phyloP scores from a whole-genome alignment of 2,329 filamentous ascomycete genomes.

The Botrytis byssoidea region DNA sequence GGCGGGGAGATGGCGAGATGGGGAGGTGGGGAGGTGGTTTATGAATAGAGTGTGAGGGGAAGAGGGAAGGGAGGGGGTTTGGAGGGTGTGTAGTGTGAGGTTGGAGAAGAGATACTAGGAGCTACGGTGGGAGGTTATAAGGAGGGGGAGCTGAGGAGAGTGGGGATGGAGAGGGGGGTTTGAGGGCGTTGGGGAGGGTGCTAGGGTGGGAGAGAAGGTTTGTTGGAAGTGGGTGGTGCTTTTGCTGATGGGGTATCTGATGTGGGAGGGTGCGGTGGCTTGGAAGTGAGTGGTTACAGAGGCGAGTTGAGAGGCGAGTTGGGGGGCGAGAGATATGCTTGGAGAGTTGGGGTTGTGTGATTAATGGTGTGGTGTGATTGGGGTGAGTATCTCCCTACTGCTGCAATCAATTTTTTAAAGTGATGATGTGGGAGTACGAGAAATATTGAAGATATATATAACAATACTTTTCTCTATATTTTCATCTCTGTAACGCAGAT shows the following conservation, averaged over 20 bases:
- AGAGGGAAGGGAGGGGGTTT: not conserved
- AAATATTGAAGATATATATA: not conserved
- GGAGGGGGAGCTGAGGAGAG: not conserved
- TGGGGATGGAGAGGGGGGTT: not conserved
- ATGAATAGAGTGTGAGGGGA: too few relatives aligned
- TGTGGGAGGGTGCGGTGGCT: not conserved
- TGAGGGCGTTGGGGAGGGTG: not conserved
- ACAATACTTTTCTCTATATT: not conserved
- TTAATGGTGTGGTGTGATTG: not conserved
- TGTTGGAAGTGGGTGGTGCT: not conserved
- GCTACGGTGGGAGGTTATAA: not conserved
- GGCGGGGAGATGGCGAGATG: not conserved
- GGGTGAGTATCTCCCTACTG: too few relatives aligned
- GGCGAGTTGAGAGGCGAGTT: not conserved
- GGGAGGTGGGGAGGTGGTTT: too few relatives aligned
- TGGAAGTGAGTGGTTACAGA: not conserved
- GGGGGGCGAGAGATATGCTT: not conserved
- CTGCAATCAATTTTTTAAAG: not conserved
- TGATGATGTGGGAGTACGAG: not conserved
- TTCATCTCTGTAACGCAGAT: not conserved
- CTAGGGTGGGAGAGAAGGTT: not conserved
- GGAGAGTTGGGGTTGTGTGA: not conserved
- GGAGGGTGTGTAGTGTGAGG: rapidly evolving
- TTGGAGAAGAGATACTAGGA: not conserved
- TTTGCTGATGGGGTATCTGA: not conserved